phyloP scores from a whole-genome alignment of 1,284 basidiomycete species.

The Austroboletus novae-zelandiae region DNA sequence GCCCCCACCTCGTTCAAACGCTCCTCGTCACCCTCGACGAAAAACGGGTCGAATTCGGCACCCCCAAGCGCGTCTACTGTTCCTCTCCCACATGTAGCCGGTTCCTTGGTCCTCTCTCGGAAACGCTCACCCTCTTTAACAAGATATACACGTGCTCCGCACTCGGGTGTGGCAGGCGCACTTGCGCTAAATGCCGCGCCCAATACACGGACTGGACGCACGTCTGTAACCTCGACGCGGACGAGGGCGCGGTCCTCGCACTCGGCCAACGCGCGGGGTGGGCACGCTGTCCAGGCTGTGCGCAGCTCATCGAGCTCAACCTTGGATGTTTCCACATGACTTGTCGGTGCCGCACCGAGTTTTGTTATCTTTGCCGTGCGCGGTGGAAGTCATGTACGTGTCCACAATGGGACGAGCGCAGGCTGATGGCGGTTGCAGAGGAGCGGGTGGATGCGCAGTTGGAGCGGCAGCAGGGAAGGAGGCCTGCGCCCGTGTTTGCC shows the following conservation, averaged over 20 bases:
- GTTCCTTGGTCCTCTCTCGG: slow-evolving; percentile 39
- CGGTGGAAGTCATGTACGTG: slow-evolving; percentile 44
- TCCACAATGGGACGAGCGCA: slow-evolving; percentile 41
- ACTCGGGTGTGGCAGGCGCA: slow-evolving; percentile 27
- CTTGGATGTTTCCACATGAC: slow-evolving; percentile 48
- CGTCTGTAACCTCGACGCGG: slow-evolving; percentile 29
- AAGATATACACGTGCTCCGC: slow-evolving; percentile 22
- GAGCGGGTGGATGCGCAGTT: slow-evolving; percentile 30
- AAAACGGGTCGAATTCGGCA: slow-evolving; percentile 37
- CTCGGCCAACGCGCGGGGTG: slow-evolving; percentile 37
- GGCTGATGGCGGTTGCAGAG: slow-evolving; percentile 34
- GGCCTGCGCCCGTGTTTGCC: neutral
- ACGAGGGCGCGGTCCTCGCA: slow-evolving; percentile 30
- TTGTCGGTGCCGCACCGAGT: slow-evolving; percentile 43
- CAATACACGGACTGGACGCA: slow-evolving; percentile 18
- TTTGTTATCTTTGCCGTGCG: slow-evolving; percentile 43
- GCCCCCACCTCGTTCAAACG: slow-evolving; percentile 24
- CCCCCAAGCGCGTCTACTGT: slow-evolving; percentile 44
- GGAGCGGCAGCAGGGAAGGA: neutral
- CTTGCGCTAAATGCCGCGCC: slow-evolving; percentile 38
- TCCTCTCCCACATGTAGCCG: slow-evolving; percentile 36
- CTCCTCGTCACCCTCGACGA: slow-evolving; percentile 28
- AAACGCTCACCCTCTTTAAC: slow-evolving; percentile 5
- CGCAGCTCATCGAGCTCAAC: slow-evolving; percentile 41
- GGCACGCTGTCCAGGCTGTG: slow-evolving; percentile 44